phyloP scores from a whole-genome alignment of 495 filamentous ascomycete species.

The Glarea lozoyensis region DNA sequence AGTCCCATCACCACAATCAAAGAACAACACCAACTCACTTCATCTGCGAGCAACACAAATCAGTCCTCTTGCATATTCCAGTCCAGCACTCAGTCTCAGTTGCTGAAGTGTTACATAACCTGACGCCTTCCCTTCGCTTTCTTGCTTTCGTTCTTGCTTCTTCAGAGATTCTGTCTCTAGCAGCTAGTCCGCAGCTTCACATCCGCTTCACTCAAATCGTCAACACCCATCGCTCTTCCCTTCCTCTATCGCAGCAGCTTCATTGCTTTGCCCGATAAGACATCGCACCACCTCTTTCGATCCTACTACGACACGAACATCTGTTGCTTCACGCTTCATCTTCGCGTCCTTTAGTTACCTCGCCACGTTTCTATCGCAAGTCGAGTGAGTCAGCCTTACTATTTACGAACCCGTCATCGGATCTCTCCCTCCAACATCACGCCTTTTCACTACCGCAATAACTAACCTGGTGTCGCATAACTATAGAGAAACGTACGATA shows the following conservation, averaged over 20 bases:
- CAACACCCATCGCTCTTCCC: conserved; percentile 14
- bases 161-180: conserved; percentile 17
- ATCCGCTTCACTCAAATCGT: no score
- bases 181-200: no score
- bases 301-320: conserved; percentile 18
- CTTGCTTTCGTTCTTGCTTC: conserved; percentile 10
- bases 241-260: conserved; percentile 19
- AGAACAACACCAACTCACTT: no score
- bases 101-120: no score
- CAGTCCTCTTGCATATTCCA: conserved; percentile 19
- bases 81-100: no score
- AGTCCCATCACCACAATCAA: conserved; percentile 3
- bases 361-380: conserved; percentile 26
- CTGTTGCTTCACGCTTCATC: conserved; percentile 17
- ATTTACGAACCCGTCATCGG: no score
- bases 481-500: conserved; percentile 31
- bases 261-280: conserved; percentile 20
- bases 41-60: conserved; percentile 2
- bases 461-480: conserved; percentile 29
- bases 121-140: conserved; percentile 2
- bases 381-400: conserved; percentile 26
- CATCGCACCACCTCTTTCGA: conserved; percentile 15
- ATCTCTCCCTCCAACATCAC: no score
- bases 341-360: conserved; percentile 18
- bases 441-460: no score